These are phyloP conservation scores for Pichia sp. DNA, from an alignment of 1,139 yeast species.

Conservation along the genomic window DNA sequence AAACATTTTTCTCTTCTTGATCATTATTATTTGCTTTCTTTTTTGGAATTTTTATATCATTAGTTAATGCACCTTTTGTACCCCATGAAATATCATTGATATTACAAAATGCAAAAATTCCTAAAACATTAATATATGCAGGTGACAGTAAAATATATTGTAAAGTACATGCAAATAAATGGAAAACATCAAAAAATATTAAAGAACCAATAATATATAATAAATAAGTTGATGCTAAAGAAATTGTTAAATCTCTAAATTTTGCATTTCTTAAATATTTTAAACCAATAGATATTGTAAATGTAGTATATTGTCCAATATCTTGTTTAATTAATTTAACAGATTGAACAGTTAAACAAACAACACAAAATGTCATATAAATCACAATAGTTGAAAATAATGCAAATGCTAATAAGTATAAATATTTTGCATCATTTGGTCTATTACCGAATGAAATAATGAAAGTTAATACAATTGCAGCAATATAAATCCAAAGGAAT, in stretches of 20 bases:
- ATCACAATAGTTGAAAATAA: constrained; percentile 91
- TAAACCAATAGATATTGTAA: constrained; percentile 38
- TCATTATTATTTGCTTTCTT: constrained; percentile 20
- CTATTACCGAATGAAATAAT: constrained; percentile 90
- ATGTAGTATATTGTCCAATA: constrained; percentile 31
- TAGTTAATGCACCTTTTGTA: constrained; percentile 59
- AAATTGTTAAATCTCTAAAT: constrained; percentile 81
- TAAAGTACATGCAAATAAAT: constrained; percentile 62
- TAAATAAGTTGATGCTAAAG: constrained; percentile 77
- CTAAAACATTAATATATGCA: constrained; percentile 67
- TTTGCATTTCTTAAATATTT: constrained; percentile 53
- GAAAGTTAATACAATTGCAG: constrained; percentile 81
- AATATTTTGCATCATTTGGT: constrained; percentile 82
- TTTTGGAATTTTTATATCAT: constrained; percentile 9
- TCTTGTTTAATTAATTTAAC: constrained; percentile 35
- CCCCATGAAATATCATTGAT: constrained; percentile 89
- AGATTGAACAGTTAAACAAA: constrained; percentile 72
- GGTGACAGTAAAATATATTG: constrained; percentile 72
- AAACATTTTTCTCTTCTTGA: constrained; percentile 15
- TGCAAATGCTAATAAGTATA: constrained; percentile 69
- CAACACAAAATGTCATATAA: constrained; percentile 83
- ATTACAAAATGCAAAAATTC: constrained; percentile 79
- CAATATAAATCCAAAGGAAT: constrained; percentile 82
- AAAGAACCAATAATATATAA: constrained; percentile 73
- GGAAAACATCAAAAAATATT: constrained; percentile 70